Base-by-base conservation (phyloP, 495 filamentous ascomycete species). In the Penicillium psychrofluorescens region DNA sequence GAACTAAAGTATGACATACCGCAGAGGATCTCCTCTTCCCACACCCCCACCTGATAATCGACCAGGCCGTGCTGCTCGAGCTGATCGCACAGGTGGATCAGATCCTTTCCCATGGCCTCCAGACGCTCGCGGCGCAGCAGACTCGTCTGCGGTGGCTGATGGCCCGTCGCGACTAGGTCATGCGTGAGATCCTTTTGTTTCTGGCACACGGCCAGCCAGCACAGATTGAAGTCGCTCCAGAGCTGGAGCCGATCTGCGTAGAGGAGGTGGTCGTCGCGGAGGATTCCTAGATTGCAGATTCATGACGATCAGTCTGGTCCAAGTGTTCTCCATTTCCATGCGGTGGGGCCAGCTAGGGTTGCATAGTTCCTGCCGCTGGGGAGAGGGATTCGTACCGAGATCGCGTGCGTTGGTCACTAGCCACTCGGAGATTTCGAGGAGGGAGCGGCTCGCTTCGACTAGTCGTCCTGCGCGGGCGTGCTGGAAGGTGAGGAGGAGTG, bases 11-110 rank as follows among this genome's bases (percentile, higher is more conserved):
- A 40, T 39, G 37, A 73, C 87, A 53, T 74, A 92, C 89, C 75
- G 41, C 75, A 77, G 37, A 95, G 75, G 51, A 98, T 96, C 51
- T 86, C 84, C 60, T 96, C 90, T 63, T 97, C 92, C 79, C 87
- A 91, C 36, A 97, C 86, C 4, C 92, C 92, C 69, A 95, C 92
- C 55, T 97, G 84, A 61, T 96, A 98, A 66, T 98, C 92, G 7
- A 98, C 91, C 22, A 98, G 68, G 11, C 92, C 92, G 53, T 94
- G 80, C 43, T 81, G 79, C 58, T 96, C 92, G 43, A 98, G 74
- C 32, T 75, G 75, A 61, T 98, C 91, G 58, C 90, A 92, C 13
- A 92, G 69, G 40, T 79, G 75, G 39, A 95, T 77, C 32, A 97
- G 59, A 47, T 94, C 83, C 40, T 83, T 79, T 38, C 86, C 90